Evolutionary conservation across 371 early-diverging fungal genomes (phyloP).

Genomic region (Mortierella polycephala): DNA sequence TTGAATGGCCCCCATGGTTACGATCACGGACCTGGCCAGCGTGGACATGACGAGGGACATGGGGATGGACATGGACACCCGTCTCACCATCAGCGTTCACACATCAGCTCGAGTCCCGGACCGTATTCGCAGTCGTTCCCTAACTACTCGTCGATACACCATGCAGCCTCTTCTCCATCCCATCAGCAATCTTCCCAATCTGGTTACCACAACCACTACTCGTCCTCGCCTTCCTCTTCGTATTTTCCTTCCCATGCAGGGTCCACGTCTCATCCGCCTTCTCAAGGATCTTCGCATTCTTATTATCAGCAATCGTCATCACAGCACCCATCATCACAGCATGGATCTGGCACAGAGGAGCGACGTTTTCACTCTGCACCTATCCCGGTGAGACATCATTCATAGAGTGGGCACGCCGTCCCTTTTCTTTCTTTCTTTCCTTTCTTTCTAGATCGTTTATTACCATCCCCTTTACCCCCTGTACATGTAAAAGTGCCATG

Average conservation of each 20-base stretch:
- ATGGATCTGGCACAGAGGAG: constrained; percentile 41
- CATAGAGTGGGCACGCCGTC: constrained; percentile 3
- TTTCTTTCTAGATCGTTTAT: background rate
- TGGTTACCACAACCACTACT: constrained; percentile 28
- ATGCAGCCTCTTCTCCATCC: constrained; percentile 18
- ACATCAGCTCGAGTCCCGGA: constrained; percentile 32
- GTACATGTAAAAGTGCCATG: background rate
- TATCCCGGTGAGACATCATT: constrained; percentile 47
- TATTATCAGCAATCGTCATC: constrained; percentile 21
- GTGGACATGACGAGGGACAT: constrained; percentile 7
- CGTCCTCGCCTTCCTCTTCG: constrained; percentile 44
- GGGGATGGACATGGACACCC: constrained; percentile 27
- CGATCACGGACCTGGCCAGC: constrained; percentile 13
- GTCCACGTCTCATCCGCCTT: constrained; percentile 3
- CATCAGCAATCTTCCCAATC: constrained; percentile 17
- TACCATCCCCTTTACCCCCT: background rate
- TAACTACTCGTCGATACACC: constrained; percentile 33
- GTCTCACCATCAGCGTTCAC: constrained; percentile 35
- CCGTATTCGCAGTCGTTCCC: constrained; percentile 53
- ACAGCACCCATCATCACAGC: constrained; percentile 15
- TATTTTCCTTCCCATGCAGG: constrained; percentile 21
- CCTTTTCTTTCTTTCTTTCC: background rate
- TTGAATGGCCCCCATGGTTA: constrained; percentile 17
- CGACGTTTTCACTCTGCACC: constrained; percentile 54
- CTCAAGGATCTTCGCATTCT: constrained; percentile 18